phyloP scores from a whole-genome alignment of 2,329 filamentous ascomycete genomes.

The Aspergillus pseudotamarii region DNA sequence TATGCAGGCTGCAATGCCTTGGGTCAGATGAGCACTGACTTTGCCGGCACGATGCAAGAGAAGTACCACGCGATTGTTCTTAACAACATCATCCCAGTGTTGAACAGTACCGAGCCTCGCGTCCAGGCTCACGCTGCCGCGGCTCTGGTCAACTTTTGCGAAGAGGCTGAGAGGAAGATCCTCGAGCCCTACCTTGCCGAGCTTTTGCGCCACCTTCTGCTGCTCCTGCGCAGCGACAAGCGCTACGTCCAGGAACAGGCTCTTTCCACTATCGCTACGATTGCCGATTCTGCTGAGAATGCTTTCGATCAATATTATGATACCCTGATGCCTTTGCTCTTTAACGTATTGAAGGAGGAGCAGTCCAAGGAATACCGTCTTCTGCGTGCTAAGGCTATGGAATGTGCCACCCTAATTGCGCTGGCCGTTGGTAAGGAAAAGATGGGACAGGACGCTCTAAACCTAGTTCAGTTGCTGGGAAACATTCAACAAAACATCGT shows the following conservation, averaged over 20 bases:
- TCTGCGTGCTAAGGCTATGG: conserved; percentile 96
- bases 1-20: conserved; percentile 98
- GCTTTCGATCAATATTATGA: conserved; percentile 96
- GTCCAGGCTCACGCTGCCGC: conserved; percentile 97
- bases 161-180: conserved; percentile 90
- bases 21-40: conserved; percentile 99
- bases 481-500: conserved; percentile 84
- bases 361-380: conserved; percentile 92
- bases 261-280: conserved; percentile 94
- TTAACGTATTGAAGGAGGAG: conserved; percentile 84
- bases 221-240: conserved; percentile 86
- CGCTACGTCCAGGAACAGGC: conserved; percentile 98
- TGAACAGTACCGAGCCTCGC: conserved; percentile 85
- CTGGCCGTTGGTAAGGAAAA: conserved; percentile 92
- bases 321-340: conserved; percentile 90
- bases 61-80: conserved; percentile 89
- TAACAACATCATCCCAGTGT: conserved; percentile 86
- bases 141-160: conserved; percentile 98
- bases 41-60: conserved; percentile 95
- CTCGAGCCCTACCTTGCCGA: conserved; percentile 92
- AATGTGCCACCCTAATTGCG: conserved; percentile 92
- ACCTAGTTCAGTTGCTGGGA: conserved; percentile 82
- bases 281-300: conserved; percentile 95
- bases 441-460: conserved; percentile 84
- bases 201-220: conserved; percentile 80